Evolutionary conservation across 768 basidiomycete genomes (phyloP), one percentile per base, ranked within the genome.

Genomic region (Leccinum barrowsii): DNA sequence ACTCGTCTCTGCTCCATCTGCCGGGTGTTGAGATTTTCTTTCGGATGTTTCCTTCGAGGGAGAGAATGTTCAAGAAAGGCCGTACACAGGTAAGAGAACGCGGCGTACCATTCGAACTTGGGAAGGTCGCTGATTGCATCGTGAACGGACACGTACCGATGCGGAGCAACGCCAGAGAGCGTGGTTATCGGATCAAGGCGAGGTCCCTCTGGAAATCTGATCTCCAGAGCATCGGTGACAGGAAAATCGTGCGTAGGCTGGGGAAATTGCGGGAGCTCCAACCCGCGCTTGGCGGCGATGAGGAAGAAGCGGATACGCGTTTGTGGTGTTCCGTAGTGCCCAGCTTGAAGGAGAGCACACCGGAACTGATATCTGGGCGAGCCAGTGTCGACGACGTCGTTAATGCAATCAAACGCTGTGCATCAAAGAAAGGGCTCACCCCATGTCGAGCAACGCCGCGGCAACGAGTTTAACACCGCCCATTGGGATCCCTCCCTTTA

Each of bases 91-190:
- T 4, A 17, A 6, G 19, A 40, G 32, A 30, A 50, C 13, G n/a
- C 7, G 54, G 2, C 76, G 8, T 66, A 90, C 91, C 89, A 92
- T 57, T 93, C 86, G 68, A 87, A 93, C 4, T 70, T 78, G 3
- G 82, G 84, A 8, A 93, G 75, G 67, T 93, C 91, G 3, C 79
- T 75, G 51, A 92, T 90, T 1, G 90, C 89, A 66, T 91, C 89
- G 21, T 82, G 79, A 44, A 91, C 80, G 0, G 83, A 81, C 21
- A 91, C 82, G 61, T 76, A 76, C 7, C 73, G 75, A 67, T 86
- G 83, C 0, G 82, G 80, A 1, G 85, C 85, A 2, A 76, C 78
- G 0, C 89, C 89, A 21, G 63, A 58, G 4, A 71, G 65, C 0
- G 78, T 76, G 12, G 73, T 74, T 17, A 89, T 80, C 0, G 84